Evolutionary conservation across 352 stramenopile genomes (phyloP).

Genomic region (Thalassiosira hispida): DNA sequence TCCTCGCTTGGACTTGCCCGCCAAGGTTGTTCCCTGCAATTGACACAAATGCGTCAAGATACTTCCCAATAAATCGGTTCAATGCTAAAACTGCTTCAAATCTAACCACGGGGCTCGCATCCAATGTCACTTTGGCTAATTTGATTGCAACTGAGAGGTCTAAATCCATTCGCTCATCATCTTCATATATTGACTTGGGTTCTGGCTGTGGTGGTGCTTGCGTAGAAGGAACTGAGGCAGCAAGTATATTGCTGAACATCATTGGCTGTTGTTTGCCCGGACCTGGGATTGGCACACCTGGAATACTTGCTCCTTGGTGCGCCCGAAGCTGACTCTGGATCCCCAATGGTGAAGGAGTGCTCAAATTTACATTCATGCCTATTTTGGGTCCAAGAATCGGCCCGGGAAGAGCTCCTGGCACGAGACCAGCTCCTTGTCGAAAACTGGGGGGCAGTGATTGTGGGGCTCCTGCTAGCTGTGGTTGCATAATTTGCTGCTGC

Average conservation of each 20-base stretch:
- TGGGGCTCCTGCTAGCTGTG: background rate
- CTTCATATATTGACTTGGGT: slow-evolving; percentile 38
- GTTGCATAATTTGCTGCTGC: background rate
- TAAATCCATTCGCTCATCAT: slow-evolving; percentile 49
- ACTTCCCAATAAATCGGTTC: slow-evolving; percentile 76
- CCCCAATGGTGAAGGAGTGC: slow-evolving; percentile 3
- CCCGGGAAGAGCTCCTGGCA: slow-evolving; percentile 4
- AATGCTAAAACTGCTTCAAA: slow-evolving; percentile 76
- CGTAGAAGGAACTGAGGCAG: slow-evolving; percentile 1
- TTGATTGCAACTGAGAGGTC: slow-evolving; percentile 46
- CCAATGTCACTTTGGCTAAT: slow-evolving; percentile 38
- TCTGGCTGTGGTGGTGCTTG: slow-evolving; percentile 28
- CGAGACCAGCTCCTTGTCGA: slow-evolving; percentile 13
- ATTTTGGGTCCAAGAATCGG: slow-evolving; percentile 23
- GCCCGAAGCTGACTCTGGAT: slow-evolving; percentile 7
- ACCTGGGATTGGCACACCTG: slow-evolving; percentile 21
- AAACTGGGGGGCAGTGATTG: slow-evolving; percentile 28
- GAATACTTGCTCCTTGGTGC: slow-evolving; percentile 21
- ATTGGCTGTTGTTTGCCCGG: slow-evolving; percentile 29
- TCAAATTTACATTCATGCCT: slow-evolving; percentile 4
- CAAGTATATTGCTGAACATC: slow-evolving; percentile 42
- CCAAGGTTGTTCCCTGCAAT: slow-evolving; percentile 59
- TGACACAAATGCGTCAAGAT: slow-evolving; percentile 73
- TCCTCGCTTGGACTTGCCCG: slow-evolving; percentile 22
- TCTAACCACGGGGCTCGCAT: slow-evolving; percentile 77